Percentiles rank a stretch among this genome's conserved stretches.
These are phyloP conservation scores for Stenogyne calaminthoides DNA, from an alignment of 305 asterid genomes.

Conservation along the genomic window DNA sequence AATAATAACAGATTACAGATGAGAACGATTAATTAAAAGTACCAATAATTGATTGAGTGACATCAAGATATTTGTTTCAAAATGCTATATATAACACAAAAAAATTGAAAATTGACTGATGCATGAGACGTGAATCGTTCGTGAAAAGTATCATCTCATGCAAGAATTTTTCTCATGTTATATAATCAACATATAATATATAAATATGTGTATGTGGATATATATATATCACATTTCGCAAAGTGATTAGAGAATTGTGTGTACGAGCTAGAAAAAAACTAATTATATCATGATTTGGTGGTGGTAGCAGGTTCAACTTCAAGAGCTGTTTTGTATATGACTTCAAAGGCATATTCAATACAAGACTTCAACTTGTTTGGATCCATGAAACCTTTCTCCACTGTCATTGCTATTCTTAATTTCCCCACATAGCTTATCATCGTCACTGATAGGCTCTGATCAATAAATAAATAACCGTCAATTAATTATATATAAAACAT, in stretches of 20 bases:
- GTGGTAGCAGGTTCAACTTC: neutral
- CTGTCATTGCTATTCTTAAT: conserved; percentile 50
- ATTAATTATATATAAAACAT: neutral
- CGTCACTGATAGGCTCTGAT: conserved; percentile 59
- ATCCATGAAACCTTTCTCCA: conserved; percentile 56
- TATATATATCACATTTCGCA: too few species aligned
- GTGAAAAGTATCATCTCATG: too few species aligned
- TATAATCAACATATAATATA: too few species aligned
- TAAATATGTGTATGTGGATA: too few species aligned
- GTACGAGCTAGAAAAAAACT: neutral
- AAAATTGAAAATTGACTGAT: too few species aligned
- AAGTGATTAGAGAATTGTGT: neutral
- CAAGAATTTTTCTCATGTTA: too few species aligned
- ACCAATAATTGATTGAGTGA: too few species aligned
- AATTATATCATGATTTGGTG: neutral
- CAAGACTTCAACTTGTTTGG: conserved; percentile 47
- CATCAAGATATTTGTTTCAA: too few species aligned
- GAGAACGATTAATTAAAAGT: too few species aligned
- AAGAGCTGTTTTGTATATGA: conserved; percentile 47
- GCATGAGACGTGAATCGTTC: too few species aligned
- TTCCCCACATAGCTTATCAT: conserved; percentile 57
- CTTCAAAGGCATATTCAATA: conserved; percentile 48
- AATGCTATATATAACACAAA: too few species aligned
- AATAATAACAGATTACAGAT: too few species aligned
- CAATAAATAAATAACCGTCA: neutral